Evolutionary conservation across 179 eudicot genomes (phyloP), one percentile per base, ranked within the genome.

Genomic region (Silene noctiflora): DNA sequence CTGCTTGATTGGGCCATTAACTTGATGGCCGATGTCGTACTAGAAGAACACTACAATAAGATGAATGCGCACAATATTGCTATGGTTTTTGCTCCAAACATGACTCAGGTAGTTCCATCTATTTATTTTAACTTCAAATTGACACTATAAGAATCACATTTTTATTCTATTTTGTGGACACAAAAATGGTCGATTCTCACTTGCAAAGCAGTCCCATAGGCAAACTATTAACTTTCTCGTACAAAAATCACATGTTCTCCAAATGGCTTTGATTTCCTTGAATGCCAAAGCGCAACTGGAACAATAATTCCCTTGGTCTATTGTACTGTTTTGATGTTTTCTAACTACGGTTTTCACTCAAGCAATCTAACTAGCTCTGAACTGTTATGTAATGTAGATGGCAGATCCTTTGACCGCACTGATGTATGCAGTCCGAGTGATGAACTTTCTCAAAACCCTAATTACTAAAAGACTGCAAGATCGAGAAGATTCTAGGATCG

Each of bases 341-440:
- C 69, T 16, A 39, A 39, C 46, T 39, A 8, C 46, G 69, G n/a
- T 24, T 29, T 12, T 65, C 35, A 67, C 42, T 67, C 6, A 51
- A 35, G 2, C 67, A 19, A 51, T 66, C 10, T 21, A 64, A 24
- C 55, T 19, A 65, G 24, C 17, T 0, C 5, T 3, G 33, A 62
- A 46, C 46, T 74, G 20, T 69, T 69, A 14, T 67, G 4, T 71
- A 62, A 63, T 77, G 83, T 84, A 87, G 88, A 87, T 87, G 90
- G 83, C 83, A 2, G 90, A 87, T 79, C 88, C 90, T 39, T 77
- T 87, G 78, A 87, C 90, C 19, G 90, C 90, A 53, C 75, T 87
- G 87, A 87, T 87, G 86, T 83, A 85, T 8, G 90, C 90, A 27
- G 90, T 87, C 73, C 85, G 82, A 80, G 88, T 87, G 60, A 87